Evolutionary conservation across 2,329 filamentous ascomycete genomes (phyloP).

Genomic region (Alternaria panax): DNA sequence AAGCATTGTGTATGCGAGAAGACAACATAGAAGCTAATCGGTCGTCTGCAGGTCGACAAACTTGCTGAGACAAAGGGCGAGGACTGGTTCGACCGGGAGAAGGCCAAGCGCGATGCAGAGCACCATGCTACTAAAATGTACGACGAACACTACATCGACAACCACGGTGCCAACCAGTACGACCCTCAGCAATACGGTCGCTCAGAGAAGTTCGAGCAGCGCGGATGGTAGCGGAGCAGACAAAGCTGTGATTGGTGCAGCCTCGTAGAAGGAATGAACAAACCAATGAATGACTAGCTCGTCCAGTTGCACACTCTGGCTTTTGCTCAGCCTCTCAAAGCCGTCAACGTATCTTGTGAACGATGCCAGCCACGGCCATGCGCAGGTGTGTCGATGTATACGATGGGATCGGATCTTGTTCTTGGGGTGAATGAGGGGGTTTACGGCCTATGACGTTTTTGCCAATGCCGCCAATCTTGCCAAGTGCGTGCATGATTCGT

Average conservation of each 20-base stretch:
- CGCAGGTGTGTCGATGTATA: background rate
- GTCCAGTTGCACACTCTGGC: background rate
- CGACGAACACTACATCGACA: constrained; percentile 57
- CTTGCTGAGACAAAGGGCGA: constrained; percentile 67
- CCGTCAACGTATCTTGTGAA: background rate
- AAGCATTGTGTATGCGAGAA: constrained; percentile 2
- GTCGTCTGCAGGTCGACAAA: constrained; percentile 61
- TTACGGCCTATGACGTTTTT: constrained; percentile 14
- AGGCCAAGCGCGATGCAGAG: constrained; percentile 56
- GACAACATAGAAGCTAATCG: background rate
- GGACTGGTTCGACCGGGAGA: constrained; percentile 58
- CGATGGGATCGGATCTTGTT: background rate
- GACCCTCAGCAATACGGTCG: constrained; percentile 54
- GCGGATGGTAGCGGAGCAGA: constrained; percentile 34
- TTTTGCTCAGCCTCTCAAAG: background rate
- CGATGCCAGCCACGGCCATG: background rate
- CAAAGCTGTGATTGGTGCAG: constrained; percentile 6
- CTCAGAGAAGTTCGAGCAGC: constrained; percentile 40
- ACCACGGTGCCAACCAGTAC: constrained; percentile 54
- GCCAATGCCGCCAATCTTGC: constrained; percentile 11
- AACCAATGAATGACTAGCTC: constrained; percentile 4
- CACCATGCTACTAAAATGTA: constrained; percentile 56
- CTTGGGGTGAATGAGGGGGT: background rate
- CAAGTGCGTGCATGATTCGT: constrained; percentile 21
- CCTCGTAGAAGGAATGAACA: background rate